phyloP scores from a whole-genome alignment of 2,329 filamentous ascomycete genomes.

The Arthrocladium fulminans region DNA sequence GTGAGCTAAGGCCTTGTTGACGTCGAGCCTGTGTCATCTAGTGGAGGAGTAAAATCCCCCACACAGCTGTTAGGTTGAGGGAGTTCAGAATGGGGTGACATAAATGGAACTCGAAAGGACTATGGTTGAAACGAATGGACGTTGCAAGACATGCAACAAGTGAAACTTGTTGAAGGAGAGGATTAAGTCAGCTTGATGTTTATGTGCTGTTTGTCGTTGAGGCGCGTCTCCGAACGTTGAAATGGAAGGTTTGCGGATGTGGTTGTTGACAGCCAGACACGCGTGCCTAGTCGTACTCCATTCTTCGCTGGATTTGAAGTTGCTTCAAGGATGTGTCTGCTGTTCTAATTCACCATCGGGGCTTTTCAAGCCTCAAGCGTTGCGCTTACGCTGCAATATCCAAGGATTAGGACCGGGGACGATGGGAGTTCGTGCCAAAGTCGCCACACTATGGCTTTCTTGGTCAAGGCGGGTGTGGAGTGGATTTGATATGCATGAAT shows the following conservation, averaged over 20 bases:
- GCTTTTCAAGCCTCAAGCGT: neutral
- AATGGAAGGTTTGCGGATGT: neutral
- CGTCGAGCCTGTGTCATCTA: neutral
- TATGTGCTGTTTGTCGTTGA: neutral
- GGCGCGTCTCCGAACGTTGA: neutral
- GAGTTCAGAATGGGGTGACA: conserved; percentile 2
- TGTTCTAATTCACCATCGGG: neutral
- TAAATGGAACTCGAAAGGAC: conserved; percentile 2
- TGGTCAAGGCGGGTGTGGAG: conserved; percentile 1
- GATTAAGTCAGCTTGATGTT: conserved; percentile 7
- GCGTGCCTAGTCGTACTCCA: neutral
- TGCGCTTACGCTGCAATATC: neutral
- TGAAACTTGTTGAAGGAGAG: conserved; percentile 12
- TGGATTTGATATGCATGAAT: conserved; percentile 4
- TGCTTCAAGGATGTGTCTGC: neutral
- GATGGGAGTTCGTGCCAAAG: conserved; percentile 1
- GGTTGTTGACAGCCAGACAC: neutral
- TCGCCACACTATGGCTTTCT: neutral
- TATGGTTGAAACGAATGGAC: conserved; percentile 5
- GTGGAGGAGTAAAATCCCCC: conserved; percentile 2
- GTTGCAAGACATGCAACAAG: conserved; percentile 10
- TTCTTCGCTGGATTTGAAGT: neutral
- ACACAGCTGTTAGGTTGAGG: conserved; percentile 4
- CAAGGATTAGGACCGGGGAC: neutral
- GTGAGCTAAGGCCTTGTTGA: neutral